Evolutionary conservation across 2,329 filamentous ascomycete genomes (phyloP).

Genomic region (Arthrocladium fulminans): DNA sequence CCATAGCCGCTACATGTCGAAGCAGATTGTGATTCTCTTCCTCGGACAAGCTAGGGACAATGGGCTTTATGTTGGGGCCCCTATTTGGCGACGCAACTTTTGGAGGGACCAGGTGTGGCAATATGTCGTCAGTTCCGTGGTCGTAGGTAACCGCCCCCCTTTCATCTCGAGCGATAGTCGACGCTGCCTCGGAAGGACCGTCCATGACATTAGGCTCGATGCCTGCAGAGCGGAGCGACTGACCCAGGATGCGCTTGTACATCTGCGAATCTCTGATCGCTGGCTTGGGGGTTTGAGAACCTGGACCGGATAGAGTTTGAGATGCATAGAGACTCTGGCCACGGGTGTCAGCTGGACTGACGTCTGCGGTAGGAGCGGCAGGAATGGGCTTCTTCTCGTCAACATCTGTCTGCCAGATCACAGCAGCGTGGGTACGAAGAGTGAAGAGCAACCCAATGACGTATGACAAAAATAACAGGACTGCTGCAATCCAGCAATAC

Average conservation of each 20-base stretch:
- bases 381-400: slow-evolving; percentile 67
- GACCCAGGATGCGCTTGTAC: slow-evolving; percentile 87
- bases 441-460: slow-evolving; percentile 93
- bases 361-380: slow-evolving; percentile 25
- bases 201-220: slow-evolving; percentile 46
- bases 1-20: slow-evolving; percentile 85
- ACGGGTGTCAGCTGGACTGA: slow-evolving; percentile 29
- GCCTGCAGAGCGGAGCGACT: slow-evolving; percentile 78
- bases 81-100: slow-evolving; percentile 33
- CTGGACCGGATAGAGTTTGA: slow-evolving; percentile 23
- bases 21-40: slow-evolving; percentile 74
- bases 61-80: slow-evolving; percentile 28
- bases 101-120: slow-evolving; percentile 67
- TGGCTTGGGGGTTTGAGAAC: slow-evolving; percentile 42
- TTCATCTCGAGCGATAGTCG: slow-evolving; percentile 19
- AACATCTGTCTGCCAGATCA: slow-evolving; percentile 85
- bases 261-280: slow-evolving; percentile 81
- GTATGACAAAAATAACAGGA: slow-evolving; percentile 83
- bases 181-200: slow-evolving; percentile 24
- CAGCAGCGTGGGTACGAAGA: slow-evolving; percentile 84
- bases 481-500: slow-evolving; percentile 82
- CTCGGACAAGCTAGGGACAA: slow-evolving; percentile 62
- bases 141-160: slow-evolving; percentile 36
- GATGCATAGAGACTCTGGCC: slow-evolving; percentile 26
- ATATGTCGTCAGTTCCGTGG: slow-evolving; percentile 22